phyloP scores from a whole-genome alignment of 2,329 filamentous ascomycete genomes.

The Claviceps sp. region DNA sequence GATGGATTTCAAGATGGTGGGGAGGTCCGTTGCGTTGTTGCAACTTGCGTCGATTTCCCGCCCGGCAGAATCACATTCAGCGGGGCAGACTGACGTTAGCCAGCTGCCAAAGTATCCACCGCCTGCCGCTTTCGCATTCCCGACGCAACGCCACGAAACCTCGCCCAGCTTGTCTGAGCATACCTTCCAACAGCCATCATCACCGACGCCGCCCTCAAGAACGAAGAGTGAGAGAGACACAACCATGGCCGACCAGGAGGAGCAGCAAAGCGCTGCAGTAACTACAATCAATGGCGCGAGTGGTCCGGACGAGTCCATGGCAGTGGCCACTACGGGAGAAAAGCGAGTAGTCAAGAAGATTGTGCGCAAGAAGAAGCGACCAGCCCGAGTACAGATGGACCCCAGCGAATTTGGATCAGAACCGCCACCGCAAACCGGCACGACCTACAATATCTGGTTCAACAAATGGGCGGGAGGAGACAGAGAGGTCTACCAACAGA shows the following conservation, averaged over 20 bases:
- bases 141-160: neutral
- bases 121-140: neutral
- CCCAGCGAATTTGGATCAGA: conserved; percentile 70
- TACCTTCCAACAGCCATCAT: too few relatives aligned
- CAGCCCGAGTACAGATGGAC: conserved; percentile 84
- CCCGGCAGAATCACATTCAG: conserved; percentile 3
- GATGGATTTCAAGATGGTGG: neutral
- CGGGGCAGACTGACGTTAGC: neutral
- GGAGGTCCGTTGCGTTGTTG: neutral
- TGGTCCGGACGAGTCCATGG: conserved; percentile 14
- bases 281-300: neutral
- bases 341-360: conserved; percentile 72
- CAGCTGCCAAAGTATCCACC: neutral
- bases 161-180: neutral
- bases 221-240: neutral
- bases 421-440: conserved; percentile 82
- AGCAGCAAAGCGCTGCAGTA: conserved; percentile 12
- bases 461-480: conserved; percentile 98
- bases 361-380: conserved; percentile 77
- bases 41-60: neutral
- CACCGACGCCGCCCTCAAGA: too few relatives aligned
- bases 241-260: conserved; percentile 20
- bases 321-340: conserved; percentile 24
- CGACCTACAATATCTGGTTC: conserved; percentile 84
- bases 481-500: conserved; percentile 79